A percentile compares a stretch with the other conserved stretches of the same genome.
Conservation (phyloP, 306 rosid genomes). For the Acacia confusa region DNA sequence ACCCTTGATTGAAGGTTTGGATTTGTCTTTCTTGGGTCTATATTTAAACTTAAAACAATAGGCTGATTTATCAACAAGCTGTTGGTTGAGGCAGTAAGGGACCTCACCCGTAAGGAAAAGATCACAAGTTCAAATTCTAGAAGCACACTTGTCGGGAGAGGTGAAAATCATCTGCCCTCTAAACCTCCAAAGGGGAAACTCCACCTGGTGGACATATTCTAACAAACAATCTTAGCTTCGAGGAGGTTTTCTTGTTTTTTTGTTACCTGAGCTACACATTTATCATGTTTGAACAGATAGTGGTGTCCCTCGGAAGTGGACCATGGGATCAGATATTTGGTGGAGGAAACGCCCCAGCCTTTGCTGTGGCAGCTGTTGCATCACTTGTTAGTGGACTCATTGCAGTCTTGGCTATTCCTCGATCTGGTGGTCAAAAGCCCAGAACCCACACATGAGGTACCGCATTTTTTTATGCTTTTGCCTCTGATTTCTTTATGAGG, state of each 20-base stretch:
- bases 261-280: conserved; percentile 27
- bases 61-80: background rate
- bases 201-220: background rate
- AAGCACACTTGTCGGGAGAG: too few species aligned
- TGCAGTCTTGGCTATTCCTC: conserved; percentile 83
- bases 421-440: conserved; percentile 64
- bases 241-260: conserved; percentile 11
- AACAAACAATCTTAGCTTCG: background rate
- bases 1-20: background rate
- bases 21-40: background rate
- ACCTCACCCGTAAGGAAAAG: too few species aligned
- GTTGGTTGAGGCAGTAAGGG: too few species aligned
- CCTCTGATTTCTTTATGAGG: conserved; percentile 24
- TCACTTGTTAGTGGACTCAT: conserved; percentile 82
- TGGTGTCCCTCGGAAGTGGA: conserved; percentile 94
- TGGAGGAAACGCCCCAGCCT: conserved; percentile 96
- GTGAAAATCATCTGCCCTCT: too few species aligned
- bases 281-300: conserved; percentile 61
- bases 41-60: background rate
- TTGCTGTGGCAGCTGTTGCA: conserved; percentile 84
- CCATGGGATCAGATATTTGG: conserved; percentile 99
- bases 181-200: too few species aligned
- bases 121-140: too few species aligned
- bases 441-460: conserved; percentile 72
- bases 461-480: conserved; percentile 41